phyloP scores from a whole-genome alignment of 305 asterid species.

The Fraxinus sp. region DNA sequence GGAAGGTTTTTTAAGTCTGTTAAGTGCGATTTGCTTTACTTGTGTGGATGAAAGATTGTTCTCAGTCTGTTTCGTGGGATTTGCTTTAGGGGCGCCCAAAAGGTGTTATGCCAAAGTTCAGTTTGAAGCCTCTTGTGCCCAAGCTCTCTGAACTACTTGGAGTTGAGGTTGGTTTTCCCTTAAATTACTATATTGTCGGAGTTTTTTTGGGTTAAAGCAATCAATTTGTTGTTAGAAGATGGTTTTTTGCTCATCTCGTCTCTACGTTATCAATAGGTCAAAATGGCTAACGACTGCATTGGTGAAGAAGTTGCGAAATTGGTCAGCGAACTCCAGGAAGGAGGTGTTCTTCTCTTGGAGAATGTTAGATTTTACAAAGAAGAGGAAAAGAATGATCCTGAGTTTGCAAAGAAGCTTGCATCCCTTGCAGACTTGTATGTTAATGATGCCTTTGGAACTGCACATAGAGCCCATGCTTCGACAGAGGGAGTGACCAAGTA shows the following conservation, averaged over 20 bases:
- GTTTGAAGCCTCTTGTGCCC: constrained; percentile 41
- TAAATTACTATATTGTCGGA: not conserved
- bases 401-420: constrained; percentile 42
- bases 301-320: constrained; percentile 38
- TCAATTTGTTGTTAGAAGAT: not conserved
- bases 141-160: constrained; percentile 41
- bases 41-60: not conserved
- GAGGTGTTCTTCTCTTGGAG: constrained; percentile 39
- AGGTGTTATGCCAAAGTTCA: constrained; percentile 40
- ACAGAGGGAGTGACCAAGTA: constrained; percentile 41
- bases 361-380: constrained; percentile 41
- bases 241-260: not conserved
- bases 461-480: constrained; percentile 43
- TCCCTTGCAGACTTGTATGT: constrained; percentile 42
- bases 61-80: not conserved
- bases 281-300: constrained; percentile 38
- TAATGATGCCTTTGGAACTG: constrained; percentile 43
- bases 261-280: constrained; percentile 23
- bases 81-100: constrained; percentile 39
- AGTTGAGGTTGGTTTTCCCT: constrained; percentile 25
- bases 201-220: not conserved
- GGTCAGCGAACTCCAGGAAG: constrained; percentile 31
- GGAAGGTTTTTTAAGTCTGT: not conserved
- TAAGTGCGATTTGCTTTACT: not conserved
- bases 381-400: constrained; percentile 43